phyloP scores from a whole-genome alignment of 2,329 filamentous ascomycete species.

The Phoma sp. region DNA sequence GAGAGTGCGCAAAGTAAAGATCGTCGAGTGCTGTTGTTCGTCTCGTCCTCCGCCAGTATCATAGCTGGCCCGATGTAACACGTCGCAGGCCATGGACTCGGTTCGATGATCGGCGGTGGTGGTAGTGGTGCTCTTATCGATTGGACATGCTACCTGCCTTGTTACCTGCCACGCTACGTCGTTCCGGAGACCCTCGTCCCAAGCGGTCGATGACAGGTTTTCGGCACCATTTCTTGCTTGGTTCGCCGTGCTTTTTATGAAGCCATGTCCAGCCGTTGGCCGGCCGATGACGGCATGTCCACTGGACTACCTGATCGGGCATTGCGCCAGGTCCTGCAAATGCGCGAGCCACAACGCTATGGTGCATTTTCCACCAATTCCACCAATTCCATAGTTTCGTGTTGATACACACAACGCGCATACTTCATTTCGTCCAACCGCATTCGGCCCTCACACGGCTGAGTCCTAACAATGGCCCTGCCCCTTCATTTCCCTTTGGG shows the following conservation, averaged over 20 bases:
- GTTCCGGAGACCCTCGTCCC: slow-evolving; percentile 43
- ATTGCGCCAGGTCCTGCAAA: slow-evolving; percentile 26
- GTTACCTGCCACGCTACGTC: slow-evolving; percentile 39
- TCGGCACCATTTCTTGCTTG: slow-evolving; percentile 38
- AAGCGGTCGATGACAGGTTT: slow-evolving; percentile 41
- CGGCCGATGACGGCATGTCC: slow-evolving; percentile 31
- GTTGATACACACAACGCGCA: slow-evolving; percentile 45
- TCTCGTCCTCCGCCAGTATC: slow-evolving; percentile 19
- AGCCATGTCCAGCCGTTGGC: slow-evolving; percentile 10
- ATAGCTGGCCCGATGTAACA: slow-evolving; percentile 30
- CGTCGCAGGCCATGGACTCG: slow-evolving; percentile 30
- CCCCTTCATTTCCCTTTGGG: slow-evolving; percentile 49
- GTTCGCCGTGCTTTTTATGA: slow-evolving; percentile 20
- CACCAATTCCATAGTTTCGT: slow-evolving; percentile 43
- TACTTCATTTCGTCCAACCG: slow-evolving; percentile 42
- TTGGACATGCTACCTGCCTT: slow-evolving; percentile 35
- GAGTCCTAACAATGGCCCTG: slow-evolving; percentile 40
- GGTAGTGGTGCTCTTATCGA: slow-evolving; percentile 42
- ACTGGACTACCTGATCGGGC: slow-evolving; percentile 38
- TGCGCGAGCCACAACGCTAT: slow-evolving; percentile 14
- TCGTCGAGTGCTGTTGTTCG: slow-evolving; percentile 20
- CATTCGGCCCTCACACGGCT: slow-evolving; percentile 40
- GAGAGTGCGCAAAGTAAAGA: slow-evolving; percentile 26
- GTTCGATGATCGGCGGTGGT: slow-evolving; percentile 21
- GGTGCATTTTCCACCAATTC: slow-evolving; percentile 28